Conservation (phyloP, 768 basidiomycete species). For the Trichaptum fuscoviolaceum region DNA sequence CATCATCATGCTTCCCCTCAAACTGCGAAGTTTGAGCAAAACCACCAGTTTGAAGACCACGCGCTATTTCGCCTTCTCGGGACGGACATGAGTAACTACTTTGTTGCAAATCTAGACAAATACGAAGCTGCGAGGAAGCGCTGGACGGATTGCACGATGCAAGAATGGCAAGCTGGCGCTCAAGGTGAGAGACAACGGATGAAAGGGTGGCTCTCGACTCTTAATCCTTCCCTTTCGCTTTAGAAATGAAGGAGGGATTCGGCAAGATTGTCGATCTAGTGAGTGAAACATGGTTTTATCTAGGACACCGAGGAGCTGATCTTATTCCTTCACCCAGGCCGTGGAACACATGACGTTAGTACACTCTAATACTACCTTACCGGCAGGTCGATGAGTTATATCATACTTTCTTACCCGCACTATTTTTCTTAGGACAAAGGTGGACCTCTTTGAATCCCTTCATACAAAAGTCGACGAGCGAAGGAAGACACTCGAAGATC, state of each 20-base stretch:
- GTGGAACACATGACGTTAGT: conserved; percentile 48
- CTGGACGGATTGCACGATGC: conserved; percentile 45
- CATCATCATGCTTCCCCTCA: not conserved
- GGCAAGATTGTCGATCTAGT: conserved; percentile 45
- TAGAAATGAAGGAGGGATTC: conserved; percentile 41
- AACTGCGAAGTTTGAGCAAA: not conserved
- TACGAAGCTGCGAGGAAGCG: conserved; percentile 40
- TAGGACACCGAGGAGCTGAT: no score
- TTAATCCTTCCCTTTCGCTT: not conserved
- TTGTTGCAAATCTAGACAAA: conserved; percentile 34
- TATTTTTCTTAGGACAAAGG: conserved; percentile 33
- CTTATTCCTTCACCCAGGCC: conserved; percentile 18
- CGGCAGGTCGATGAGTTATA: not conserved
- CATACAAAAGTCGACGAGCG: conserved; percentile 39
- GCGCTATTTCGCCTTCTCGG: conserved; percentile 37
- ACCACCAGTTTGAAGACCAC: not conserved
- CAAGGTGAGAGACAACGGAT: conserved; percentile 32
- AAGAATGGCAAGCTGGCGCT: conserved; percentile 52
- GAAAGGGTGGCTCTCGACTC: not conserved
- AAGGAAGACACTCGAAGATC: conserved; percentile 31
- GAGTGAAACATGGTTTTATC: conserved; percentile 19
- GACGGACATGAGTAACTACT: conserved; percentile 36
- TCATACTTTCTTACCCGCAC: conserved; percentile 1
- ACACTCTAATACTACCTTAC: not conserved
- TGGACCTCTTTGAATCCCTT: conserved; percentile 41